Conservation (phyloP, 2,329 filamentous ascomycete species). For the Scedosporium boydii region DNA sequence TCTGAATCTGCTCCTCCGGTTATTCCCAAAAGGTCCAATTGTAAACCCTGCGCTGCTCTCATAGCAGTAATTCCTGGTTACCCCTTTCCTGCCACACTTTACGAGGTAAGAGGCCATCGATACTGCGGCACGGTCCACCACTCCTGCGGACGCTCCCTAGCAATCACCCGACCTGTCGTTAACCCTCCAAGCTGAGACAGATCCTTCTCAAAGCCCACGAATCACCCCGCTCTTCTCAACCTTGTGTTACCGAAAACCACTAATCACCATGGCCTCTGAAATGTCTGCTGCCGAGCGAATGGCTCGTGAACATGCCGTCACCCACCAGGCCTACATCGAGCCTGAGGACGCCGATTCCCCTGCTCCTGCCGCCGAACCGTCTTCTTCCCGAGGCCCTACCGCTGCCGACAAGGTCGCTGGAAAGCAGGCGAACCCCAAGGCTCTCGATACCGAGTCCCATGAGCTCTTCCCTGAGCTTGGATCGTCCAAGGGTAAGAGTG, state of each 20-base stretch:
- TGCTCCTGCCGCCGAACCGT: slow-evolving; percentile 37
- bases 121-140: background rate
- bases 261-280: slow-evolving; percentile 23
- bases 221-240: background rate
- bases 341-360: slow-evolving; percentile 65
- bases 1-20: slow-evolving; percentile 1
- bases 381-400: slow-evolving; percentile 36
- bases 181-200: background rate
- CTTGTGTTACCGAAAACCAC: slow-evolving; percentile 4
- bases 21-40: slow-evolving; percentile 7
- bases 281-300: slow-evolving; percentile 43
- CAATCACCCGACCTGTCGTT: background rate
- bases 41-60: slow-evolving; percentile 2
- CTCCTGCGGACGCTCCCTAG: background rate
- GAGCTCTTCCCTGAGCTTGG: slow-evolving; percentile 93
- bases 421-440: slow-evolving; percentile 53
- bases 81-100: background rate
- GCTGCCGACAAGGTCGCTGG: slow-evolving; percentile 55
- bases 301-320: slow-evolving; percentile 49
- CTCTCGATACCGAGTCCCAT: slow-evolving; percentile 74
- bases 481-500: slow-evolving; percentile 54
- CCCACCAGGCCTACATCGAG: slow-evolving; percentile 62
- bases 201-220: background rate
- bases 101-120: background rate
- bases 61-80: background rate